Conservation (phyloP, 257 asterid species). For the Pogostemon cablin region DNA sequence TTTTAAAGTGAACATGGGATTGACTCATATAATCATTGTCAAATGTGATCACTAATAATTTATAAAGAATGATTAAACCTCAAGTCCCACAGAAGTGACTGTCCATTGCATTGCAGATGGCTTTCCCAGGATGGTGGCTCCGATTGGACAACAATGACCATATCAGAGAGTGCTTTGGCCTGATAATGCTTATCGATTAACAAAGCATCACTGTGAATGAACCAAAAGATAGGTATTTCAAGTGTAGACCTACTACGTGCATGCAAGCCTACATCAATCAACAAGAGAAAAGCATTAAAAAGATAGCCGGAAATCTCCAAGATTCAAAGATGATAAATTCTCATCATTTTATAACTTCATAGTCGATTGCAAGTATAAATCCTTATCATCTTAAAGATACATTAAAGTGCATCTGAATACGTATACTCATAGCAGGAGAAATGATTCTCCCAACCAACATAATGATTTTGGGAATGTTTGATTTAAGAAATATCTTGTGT, state of each 20-base stretch:
- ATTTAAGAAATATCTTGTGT: background rate
- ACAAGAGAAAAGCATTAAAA: conserved; percentile 33
- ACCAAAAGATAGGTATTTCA: conserved; percentile 96
- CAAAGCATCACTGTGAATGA: conserved; percentile 82
- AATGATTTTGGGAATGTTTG: conserved; percentile 10
- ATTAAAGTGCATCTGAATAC: conserved; percentile 1
- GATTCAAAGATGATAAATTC: conserved; percentile 7
- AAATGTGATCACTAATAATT: conserved; percentile 26
- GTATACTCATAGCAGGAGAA: conserved; percentile 14
- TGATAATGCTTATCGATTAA: conserved; percentile 94
- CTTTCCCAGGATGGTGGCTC: conserved; percentile 97
- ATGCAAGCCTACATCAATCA: conserved; percentile 77
- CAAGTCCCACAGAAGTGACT: conserved; percentile 80
- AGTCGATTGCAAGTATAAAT: conserved; percentile 14
- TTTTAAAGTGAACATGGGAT: conserved; percentile 7
- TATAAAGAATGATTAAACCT: conserved; percentile 53
- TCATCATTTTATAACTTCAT: conserved; percentile 3
- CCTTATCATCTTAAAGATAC: background rate
- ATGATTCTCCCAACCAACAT: background rate
- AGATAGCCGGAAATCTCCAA: conserved; percentile 18
- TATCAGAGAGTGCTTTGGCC: conserved; percentile 94
- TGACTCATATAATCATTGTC: conserved; percentile 23
- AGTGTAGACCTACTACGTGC: conserved; percentile 90
- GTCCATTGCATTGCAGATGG: conserved; percentile 96
- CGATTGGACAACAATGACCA: conserved; percentile 96